These are phyloP conservation scores for Sanghuangporus sanghuang DNA, from an alignment of 1,284 basidiomycete species.

Conservation along the genomic window DNA sequence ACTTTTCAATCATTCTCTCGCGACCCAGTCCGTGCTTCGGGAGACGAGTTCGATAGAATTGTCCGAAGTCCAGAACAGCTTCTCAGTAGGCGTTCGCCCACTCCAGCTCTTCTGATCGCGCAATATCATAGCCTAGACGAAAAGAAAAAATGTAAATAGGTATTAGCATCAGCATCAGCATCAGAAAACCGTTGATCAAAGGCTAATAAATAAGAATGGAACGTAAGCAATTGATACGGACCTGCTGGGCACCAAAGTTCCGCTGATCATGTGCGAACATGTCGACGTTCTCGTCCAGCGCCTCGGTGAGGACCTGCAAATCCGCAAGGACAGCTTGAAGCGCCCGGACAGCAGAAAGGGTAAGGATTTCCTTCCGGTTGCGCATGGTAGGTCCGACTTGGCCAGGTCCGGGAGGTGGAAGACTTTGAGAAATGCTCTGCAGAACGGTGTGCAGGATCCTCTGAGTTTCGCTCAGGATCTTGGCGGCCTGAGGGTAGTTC, in stretches of 20 bases:
- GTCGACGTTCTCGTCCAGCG: slow-evolving; percentile 84
- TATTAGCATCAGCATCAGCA: slow-evolving; percentile 9
- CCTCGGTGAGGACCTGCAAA: slow-evolving; percentile 78
- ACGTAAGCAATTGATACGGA: slow-evolving; percentile 25
- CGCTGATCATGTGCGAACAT: slow-evolving; percentile 85
- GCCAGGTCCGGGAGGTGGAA: slow-evolving; percentile 53
- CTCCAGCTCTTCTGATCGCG: slow-evolving; percentile 93
- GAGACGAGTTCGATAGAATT: slow-evolving; percentile 78
- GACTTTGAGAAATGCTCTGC: slow-evolving; percentile 68
- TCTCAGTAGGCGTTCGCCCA: slow-evolving; percentile 78
- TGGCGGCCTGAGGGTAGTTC: slow-evolving; percentile 82
- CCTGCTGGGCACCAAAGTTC: slow-evolving; percentile 92
- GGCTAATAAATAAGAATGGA: neutral
- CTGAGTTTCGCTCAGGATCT: slow-evolving; percentile 85
- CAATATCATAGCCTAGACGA: slow-evolving; percentile 78
- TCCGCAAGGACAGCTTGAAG: slow-evolving; percentile 81
- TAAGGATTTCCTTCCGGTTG: slow-evolving; percentile 72
- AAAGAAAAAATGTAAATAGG: slow-evolving; percentile 18
- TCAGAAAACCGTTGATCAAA: slow-evolving; percentile 1
- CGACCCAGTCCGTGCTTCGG: slow-evolving; percentile 79
- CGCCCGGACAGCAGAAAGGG: slow-evolving; percentile 65
- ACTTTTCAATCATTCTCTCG: slow-evolving; percentile 46
- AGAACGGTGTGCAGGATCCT: slow-evolving; percentile 81
- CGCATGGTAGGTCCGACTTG: slow-evolving; percentile 41
- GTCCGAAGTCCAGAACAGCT: slow-evolving; percentile 85